phyloP scores from a whole-genome alignment of 805 yeast species.

The Cyberlindnera misumaiensis region DNA sequence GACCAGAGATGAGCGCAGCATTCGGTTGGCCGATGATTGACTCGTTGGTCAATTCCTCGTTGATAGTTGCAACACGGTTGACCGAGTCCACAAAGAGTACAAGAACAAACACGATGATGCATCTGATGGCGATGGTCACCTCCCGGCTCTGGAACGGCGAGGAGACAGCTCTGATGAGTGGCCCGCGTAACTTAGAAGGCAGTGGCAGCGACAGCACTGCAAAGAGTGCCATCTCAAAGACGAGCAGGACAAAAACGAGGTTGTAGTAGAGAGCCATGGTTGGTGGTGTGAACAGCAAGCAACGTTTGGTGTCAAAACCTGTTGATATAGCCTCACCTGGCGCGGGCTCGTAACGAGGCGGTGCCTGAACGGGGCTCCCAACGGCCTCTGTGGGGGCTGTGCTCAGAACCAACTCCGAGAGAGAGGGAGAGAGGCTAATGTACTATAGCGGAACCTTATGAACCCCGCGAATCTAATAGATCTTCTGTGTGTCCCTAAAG shows the following conservation, averaged over 20 bases:
- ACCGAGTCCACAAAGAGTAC: slow-evolving; percentile 84
- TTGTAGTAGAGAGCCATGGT: slow-evolving; percentile 27
- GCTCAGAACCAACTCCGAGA: too few relatives aligned
- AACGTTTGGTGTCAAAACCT: not conserved
- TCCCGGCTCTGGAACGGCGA: slow-evolving; percentile 67
- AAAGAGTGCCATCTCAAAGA: slow-evolving; percentile 73
- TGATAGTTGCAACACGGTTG: slow-evolving; percentile 69
- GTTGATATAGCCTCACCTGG: not conserved
- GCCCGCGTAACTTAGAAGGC: slow-evolving; percentile 68
- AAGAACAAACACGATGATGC: slow-evolving; percentile 75
- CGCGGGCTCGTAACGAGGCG: not conserved
- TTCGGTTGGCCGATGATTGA: slow-evolving; percentile 10
- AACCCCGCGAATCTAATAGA: too few relatives aligned
- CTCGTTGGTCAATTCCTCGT: slow-evolving; percentile 44
- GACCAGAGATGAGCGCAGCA: slow-evolving; percentile 37
- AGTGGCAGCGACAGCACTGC: slow-evolving; percentile 77
- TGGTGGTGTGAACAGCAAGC: not conserved
- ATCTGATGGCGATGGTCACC: slow-evolving; percentile 71
- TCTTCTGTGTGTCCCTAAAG: too few relatives aligned
- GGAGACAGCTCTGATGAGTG: slow-evolving; percentile 53
- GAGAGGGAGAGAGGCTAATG: too few relatives aligned
- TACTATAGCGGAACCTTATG: too few relatives aligned
- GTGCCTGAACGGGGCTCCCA: too few relatives aligned
- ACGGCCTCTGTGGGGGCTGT: too few relatives aligned
- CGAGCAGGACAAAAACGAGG: slow-evolving; percentile 61